Evolutionary conservation across 148 eudicot species (phyloP).

Genomic region (Diospyros lotus): DNA sequence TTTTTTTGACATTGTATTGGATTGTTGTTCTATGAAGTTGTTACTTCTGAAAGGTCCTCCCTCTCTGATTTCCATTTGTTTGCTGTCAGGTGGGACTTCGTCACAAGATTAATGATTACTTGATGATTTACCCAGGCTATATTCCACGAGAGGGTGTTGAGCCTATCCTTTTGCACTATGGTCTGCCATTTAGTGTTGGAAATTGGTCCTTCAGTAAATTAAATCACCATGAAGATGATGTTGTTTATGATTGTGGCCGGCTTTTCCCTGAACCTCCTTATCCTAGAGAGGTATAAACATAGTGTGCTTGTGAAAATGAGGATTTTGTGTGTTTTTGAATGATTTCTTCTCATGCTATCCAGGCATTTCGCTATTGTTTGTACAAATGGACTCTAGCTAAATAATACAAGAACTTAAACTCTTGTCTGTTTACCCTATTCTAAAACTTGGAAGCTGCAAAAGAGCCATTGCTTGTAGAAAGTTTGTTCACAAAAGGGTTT

Average conservation of each 20-base stretch:
- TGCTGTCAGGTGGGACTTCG: constrained; percentile 76
- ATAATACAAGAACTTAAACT: background rate
- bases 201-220: constrained; percentile 95
- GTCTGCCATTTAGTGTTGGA: constrained; percentile 81
- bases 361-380: background rate
- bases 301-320: background rate
- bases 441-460: background rate
- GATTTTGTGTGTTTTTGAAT: background rate
- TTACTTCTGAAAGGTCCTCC: background rate
- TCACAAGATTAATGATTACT: constrained; percentile 83
- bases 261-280: constrained; percentile 98
- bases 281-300: constrained; percentile 77
- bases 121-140: constrained; percentile 97
- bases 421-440: background rate
- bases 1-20: background rate
- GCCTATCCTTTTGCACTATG: constrained; percentile 92
- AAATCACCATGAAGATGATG: constrained; percentile 70
- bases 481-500: background rate
- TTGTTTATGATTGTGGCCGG: constrained; percentile 89
- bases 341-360: constrained; percentile 2
- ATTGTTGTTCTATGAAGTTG: constrained; percentile 6
- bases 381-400: background rate
- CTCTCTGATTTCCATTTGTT: constrained; percentile 19
- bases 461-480: too few species aligned
- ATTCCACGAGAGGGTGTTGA: constrained; percentile 67